Percentiles rank a stretch among this genome's conserved stretches.
phyloP scores from a whole-genome alignment of 148 eudicot species.

The Amaranthus hypochondriacus region DNA sequence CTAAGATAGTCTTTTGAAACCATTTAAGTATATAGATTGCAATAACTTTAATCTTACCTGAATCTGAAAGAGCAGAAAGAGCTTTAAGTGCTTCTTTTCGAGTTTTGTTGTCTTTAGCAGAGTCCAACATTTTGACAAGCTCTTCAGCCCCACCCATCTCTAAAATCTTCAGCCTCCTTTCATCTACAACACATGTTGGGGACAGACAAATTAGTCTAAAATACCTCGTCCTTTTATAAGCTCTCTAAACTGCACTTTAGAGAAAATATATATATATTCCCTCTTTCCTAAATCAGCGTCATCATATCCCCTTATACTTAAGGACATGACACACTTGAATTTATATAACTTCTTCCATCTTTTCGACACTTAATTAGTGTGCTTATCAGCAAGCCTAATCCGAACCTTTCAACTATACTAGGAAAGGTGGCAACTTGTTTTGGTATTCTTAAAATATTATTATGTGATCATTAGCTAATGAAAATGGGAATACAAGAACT shows the following conservation, averaged over 20 bases:
- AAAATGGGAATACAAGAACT: not conserved
- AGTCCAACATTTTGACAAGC: conserved; percentile 70
- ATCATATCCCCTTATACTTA: no score
- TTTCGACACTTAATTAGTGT: no score
- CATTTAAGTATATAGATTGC: not conserved
- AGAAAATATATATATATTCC: not conserved
- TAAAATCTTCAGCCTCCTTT: conserved; percentile 76
- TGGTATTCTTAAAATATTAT: no score
- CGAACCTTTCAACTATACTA: no score
- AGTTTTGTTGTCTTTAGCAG: conserved; percentile 79
- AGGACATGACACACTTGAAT: no score
- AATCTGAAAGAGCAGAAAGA: conserved; percentile 66
- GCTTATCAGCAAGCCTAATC: no score
- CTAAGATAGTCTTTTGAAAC: not conserved
- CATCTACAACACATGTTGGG: conserved; percentile 41
- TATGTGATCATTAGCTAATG: no score
- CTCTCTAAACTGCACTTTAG: not conserved
- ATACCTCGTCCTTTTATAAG: not conserved
- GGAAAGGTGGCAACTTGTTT: no score
- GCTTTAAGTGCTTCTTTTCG: conserved; percentile 84
- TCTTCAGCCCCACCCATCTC: conserved; percentile 81
- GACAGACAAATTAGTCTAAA: not conserved
- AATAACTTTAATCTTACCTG: conserved; percentile 45
- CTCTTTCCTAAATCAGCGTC: no score
- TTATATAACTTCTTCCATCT: no score